Evolutionary conservation across 345 rosid genomes (phyloP).

Genomic region (Eutrema japonicum): DNA sequence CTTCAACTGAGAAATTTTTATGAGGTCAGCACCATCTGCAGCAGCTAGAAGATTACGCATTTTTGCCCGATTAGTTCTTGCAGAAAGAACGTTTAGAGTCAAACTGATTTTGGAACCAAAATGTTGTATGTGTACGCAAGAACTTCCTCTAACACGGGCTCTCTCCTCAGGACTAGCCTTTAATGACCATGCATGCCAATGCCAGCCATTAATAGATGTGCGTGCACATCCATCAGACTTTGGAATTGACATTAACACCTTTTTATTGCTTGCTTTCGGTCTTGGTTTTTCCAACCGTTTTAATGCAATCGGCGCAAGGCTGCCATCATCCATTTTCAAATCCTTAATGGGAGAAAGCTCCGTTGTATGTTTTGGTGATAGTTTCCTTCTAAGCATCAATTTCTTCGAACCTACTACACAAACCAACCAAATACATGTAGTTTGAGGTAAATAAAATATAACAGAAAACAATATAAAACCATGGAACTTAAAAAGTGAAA

Average conservation of each 20-base stretch:
- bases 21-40: constrained; percentile 93
- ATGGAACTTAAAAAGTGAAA: constrained; percentile 9
- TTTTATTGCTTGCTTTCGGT: constrained; percentile 48
- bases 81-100: constrained; percentile 80
- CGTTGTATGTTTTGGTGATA: constrained; percentile 36
- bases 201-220: constrained; percentile 86
- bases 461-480: constrained; percentile 15
- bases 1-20: constrained; percentile 93
- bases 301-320: constrained; percentile 42
- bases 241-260: constrained; percentile 55
- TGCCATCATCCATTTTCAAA: constrained; percentile 46
- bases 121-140: constrained; percentile 44
- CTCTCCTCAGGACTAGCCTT: constrained; percentile 83
- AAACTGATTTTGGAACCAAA: constrained; percentile 56
- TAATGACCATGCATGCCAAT: constrained; percentile 92
- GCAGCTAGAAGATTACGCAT: constrained; percentile 97
- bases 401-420: constrained; percentile 50
- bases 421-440: constrained; percentile 31
- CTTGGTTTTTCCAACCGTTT: constrained; percentile 43
- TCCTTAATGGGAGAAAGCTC: constrained; percentile 47
- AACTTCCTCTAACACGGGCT: constrained; percentile 72
- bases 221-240: constrained; percentile 92
- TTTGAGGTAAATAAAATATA: constrained; percentile 22
- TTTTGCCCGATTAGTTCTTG: constrained; percentile 95
- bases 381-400: constrained; percentile 59